These are phyloP conservation scores for Cupressus sempervirens DNA, from an alignment of 75 land plant species.

Conservation along the genomic window DNA sequence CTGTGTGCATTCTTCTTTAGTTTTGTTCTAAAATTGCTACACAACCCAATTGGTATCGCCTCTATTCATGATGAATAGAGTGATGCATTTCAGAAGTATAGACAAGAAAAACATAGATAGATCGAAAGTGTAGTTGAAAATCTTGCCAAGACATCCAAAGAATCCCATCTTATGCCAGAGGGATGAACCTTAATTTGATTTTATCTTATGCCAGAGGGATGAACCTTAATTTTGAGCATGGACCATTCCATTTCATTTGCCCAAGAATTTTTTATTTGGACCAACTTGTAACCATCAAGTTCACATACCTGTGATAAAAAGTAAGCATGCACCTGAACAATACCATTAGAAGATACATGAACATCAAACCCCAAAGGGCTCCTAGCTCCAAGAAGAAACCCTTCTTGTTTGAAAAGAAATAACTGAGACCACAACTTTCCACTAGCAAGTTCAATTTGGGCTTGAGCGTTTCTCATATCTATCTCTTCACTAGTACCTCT, in stretches of 20 bases:
- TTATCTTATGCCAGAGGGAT: conserved; percentile 76
- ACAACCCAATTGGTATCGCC: too few relatives aligned
- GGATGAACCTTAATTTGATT: too few relatives aligned
- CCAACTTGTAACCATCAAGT: conserved; percentile 97
- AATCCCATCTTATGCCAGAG: conserved; percentile 98
- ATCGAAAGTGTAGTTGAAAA: conserved; percentile 96
- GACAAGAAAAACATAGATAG: conserved; percentile 94
- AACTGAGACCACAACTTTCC: conserved; percentile 99
- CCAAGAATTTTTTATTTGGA: conserved; percentile 99
- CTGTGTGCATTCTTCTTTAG: too few relatives aligned
- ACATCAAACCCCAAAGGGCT: conserved; percentile 99
- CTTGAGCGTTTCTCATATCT: conserved; percentile 90
- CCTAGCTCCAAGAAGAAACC: conserved; percentile 96
- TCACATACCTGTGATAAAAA: conserved; percentile 94
- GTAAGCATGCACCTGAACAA: conserved; percentile 99
- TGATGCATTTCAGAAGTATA: conserved; percentile 99
- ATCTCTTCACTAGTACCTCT: conserved; percentile 99
- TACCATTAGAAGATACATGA: conserved; percentile 93
- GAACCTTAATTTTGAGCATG: conserved; percentile 98
- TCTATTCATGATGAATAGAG: conserved; percentile 81
- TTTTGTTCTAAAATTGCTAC: too few relatives aligned
- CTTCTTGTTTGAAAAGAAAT: conserved; percentile 94
- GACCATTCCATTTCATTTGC: conserved; percentile 99
- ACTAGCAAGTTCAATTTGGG: conserved; percentile 96
- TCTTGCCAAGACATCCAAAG: conserved; percentile 99